These are phyloP conservation scores for Cladophialophora immunda DNA, from an alignment of 2,329 filamentous ascomycete genomes.

Conservation along the genomic window DNA sequence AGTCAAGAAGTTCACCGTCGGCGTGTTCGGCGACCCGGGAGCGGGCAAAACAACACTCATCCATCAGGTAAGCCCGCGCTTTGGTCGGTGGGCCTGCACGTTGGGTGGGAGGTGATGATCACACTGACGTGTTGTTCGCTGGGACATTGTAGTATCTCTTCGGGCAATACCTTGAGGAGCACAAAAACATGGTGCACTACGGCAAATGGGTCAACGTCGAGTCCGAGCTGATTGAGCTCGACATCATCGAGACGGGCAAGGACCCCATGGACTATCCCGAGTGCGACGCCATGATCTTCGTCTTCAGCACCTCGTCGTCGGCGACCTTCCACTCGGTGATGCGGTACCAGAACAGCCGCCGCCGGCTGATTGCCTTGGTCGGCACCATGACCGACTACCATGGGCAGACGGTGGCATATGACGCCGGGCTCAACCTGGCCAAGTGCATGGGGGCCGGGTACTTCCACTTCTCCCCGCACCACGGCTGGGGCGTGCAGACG, in stretches of 20 bases:
- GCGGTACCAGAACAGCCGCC: background rate
- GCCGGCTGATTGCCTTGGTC: background rate
- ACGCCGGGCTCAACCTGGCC: background rate
- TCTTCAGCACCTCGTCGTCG: background rate
- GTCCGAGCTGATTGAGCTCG: background rate
- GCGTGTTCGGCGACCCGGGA: slow-evolving; percentile 3
- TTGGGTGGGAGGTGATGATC: background rate
- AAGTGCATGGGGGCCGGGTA: slow-evolving; percentile 2
- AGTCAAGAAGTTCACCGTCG: slow-evolving; percentile 3
- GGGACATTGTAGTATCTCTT: background rate
- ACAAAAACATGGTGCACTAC: slow-evolving; percentile 7
- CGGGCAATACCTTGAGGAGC: background rate
- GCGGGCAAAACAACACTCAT: slow-evolving; percentile 1
- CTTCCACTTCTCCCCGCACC: background rate
- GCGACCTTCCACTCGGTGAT: slow-evolving; percentile 1
- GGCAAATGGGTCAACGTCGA: background rate
- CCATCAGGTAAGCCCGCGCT: background rate
- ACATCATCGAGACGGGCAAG: slow-evolving; percentile 4
- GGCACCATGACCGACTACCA: slow-evolving; percentile 3
- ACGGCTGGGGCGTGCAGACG: slow-evolving; percentile 1
- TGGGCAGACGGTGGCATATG: slow-evolving; percentile 1
- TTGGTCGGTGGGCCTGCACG: background rate
- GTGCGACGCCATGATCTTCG: slow-evolving; percentile 2
- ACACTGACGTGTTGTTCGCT: background rate
- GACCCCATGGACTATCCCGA: background rate